phyloP scores from a whole-genome alignment of 2,329 filamentous ascomycete species.

The Rasamsonia emersonii region DNA sequence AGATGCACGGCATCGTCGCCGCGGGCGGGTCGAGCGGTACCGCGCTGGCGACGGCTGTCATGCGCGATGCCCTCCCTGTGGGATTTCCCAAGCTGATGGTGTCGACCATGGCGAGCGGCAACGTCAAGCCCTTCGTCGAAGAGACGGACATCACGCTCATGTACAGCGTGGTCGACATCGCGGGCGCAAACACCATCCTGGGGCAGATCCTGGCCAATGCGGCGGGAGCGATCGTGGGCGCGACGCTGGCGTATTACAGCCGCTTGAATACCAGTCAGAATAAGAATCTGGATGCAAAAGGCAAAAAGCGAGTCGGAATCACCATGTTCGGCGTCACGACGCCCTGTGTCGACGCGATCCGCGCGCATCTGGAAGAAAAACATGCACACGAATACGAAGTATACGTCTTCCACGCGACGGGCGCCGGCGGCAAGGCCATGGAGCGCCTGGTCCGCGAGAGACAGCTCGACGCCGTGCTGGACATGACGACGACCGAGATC shows the following conservation, averaged over 20 bases:
- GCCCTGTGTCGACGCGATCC: constrained; percentile 51
- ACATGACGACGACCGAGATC: constrained; percentile 64
- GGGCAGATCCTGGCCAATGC: constrained; percentile 54
- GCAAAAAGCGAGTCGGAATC: constrained; percentile 49
- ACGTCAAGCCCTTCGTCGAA: constrained; percentile 55
- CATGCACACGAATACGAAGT: constrained; percentile 45
- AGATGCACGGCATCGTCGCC: constrained; percentile 49
- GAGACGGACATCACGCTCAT: constrained; percentile 63
- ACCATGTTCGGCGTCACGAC: constrained; percentile 73
- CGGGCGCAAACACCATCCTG: constrained; percentile 55
- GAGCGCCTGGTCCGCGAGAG: constrained; percentile 53
- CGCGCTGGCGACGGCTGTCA: constrained; percentile 50
- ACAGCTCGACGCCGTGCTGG: constrained; percentile 56
- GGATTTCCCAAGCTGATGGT: constrained; percentile 64
- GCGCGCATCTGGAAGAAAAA: constrained; percentile 40
- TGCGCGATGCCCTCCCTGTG: constrained; percentile 53
- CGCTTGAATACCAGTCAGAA: constrained; percentile 5
- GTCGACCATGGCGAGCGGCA: constrained; percentile 60
- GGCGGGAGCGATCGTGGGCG: constrained; percentile 51
- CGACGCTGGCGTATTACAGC: constrained; percentile 41
- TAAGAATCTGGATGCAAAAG: constrained; percentile 6
- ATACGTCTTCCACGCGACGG: constrained; percentile 63
- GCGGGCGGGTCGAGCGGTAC: constrained; percentile 58
- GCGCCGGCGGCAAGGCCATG: constrained; percentile 60
- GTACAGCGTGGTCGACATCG: constrained; percentile 63